A percentile compares a stretch with the other conserved stretches of the same genome.
phyloP scores from a whole-genome alignment of 192 early-diverging fungal species.

The Backusella westeae region DNA sequence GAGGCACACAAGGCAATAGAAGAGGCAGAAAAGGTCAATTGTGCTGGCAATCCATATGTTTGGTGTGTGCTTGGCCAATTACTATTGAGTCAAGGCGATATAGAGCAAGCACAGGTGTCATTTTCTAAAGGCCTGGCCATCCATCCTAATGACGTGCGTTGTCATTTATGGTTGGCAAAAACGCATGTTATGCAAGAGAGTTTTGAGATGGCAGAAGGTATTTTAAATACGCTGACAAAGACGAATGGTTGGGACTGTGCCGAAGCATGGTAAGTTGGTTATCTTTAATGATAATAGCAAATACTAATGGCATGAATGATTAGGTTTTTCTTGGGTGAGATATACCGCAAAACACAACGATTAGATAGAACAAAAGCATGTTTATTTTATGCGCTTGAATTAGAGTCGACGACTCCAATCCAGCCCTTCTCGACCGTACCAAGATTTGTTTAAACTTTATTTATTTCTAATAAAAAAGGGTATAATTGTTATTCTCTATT shows the following conservation, averaged over 20 bases:
- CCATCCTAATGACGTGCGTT: constrained; percentile 40
- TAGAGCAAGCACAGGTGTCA: constrained; percentile 41
- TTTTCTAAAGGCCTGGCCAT: constrained; percentile 50
- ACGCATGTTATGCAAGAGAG: constrained; percentile 42
- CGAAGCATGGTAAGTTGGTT: constrained; percentile 52
- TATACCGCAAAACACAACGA: constrained; percentile 42
- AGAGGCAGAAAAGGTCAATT: constrained; percentile 52
- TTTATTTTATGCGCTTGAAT: constrained; percentile 58
- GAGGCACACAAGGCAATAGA: constrained; percentile 56
- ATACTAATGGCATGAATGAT: not conserved
- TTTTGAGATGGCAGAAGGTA: constrained; percentile 50
- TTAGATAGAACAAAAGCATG: constrained; percentile 51
- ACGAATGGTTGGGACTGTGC: constrained; percentile 59
- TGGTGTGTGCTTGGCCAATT: constrained; percentile 55
- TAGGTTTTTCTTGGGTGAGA: constrained; percentile 49
- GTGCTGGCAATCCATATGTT: constrained; percentile 41
- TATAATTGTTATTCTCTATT: not conserved
- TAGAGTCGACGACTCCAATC: constrained; percentile 53
- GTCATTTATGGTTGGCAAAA: constrained; percentile 44
- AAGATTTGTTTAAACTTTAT: constrained; percentile 25
- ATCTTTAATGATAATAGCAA: not conserved
- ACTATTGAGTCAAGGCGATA: constrained; percentile 33
- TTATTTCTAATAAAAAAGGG: not conserved
- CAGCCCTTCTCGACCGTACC: constrained; percentile 45
- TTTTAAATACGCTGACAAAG: constrained; percentile 48